A percentile compares a stretch with the other conserved stretches of the same genome.
Evolutionary conservation across 2,329 filamentous ascomycete species (phyloP).

Genomic region (Neopestalotiopsis rosae): DNA sequence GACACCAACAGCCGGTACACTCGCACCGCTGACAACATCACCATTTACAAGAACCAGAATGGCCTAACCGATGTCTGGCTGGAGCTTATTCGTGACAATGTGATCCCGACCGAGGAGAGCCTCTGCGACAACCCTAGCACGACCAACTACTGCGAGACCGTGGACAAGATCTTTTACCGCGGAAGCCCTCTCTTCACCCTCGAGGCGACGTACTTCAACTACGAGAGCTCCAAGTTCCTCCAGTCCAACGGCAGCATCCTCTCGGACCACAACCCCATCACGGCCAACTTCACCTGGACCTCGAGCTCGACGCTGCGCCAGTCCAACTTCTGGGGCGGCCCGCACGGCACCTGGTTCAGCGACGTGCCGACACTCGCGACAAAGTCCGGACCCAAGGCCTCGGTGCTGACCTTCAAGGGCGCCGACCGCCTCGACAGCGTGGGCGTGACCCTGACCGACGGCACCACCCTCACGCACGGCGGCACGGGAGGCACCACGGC

Average conservation of each 20-base stretch:
- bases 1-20: constrained; percentile 72
- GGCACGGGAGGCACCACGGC: constrained; percentile 53
- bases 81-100: constrained; percentile 53
- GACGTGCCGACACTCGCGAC: constrained; percentile 50
- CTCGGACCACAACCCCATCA: constrained; percentile 69
- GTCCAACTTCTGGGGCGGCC: constrained; percentile 53
- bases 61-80: constrained; percentile 66
- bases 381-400: constrained; percentile 38
- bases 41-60: constrained; percentile 54
- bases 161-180: constrained; percentile 71
- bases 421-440: constrained; percentile 56
- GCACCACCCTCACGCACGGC: constrained; percentile 56
- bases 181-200: constrained; percentile 52
- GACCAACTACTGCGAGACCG: constrained; percentile 63
- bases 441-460: constrained; percentile 51
- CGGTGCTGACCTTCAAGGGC: constrained; percentile 52
- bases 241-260: constrained; percentile 61
- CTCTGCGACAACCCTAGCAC: constrained; percentile 64
- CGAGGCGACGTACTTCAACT: constrained; percentile 55
- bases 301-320: constrained; percentile 44
- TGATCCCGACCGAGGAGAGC: constrained; percentile 48
- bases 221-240: constrained; percentile 62
- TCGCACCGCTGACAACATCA: constrained; percentile 56
- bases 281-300: constrained; percentile 57
- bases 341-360: constrained; percentile 59